Conservation (phyloP, 805 yeast genomes). For the Lachancea mirantina region DNA sequence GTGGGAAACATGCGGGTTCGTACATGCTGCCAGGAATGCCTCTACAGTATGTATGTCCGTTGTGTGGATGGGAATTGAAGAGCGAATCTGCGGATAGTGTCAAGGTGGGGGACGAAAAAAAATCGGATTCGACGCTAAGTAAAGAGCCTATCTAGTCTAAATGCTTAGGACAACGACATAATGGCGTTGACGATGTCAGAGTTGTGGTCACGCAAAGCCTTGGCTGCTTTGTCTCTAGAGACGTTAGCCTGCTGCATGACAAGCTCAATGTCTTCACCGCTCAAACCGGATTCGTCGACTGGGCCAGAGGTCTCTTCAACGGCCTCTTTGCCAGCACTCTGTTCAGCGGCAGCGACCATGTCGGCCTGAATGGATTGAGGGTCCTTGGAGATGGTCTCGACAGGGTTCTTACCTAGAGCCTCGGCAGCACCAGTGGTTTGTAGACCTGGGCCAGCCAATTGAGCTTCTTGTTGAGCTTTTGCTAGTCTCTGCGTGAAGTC, state of each 20-base stretch:
- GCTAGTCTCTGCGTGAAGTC: conserved; percentile 84
- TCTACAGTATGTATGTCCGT: conserved; percentile 23
- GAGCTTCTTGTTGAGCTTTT: conserved; percentile 64
- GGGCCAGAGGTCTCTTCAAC: conserved; percentile 51
- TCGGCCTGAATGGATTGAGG: conserved; percentile 80
- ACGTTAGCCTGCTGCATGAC: conserved; percentile 88
- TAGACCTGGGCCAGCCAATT: conserved; percentile 38
- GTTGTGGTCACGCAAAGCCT: conserved; percentile 80
- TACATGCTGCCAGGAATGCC: conserved; percentile 20
- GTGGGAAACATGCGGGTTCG: conserved; percentile 20
- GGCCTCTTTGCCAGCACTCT: conserved; percentile 35
- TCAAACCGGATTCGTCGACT: conserved; percentile 81
- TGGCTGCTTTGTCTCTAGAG: conserved; percentile 82
- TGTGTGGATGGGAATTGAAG: conserved; percentile 15
- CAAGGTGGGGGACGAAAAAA: neutral
- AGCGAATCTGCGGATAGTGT: neutral
- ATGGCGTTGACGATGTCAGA: conserved; percentile 96
- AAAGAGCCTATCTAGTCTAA: neutral
- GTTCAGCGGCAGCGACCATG: conserved; percentile 58
- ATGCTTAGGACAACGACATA: conserved; percentile 55
- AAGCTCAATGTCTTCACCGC: conserved; percentile 73
- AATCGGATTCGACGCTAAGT: too few relatives aligned
- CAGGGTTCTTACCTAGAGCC: neutral
- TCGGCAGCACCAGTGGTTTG: conserved; percentile 35
- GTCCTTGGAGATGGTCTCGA: conserved; percentile 46